A percentile compares a stretch with the other conserved stretches of the same genome.
Evolutionary conservation across 148 eudicot species (phyloP).

Genomic region (Rhododendron kiyosumense): DNA sequence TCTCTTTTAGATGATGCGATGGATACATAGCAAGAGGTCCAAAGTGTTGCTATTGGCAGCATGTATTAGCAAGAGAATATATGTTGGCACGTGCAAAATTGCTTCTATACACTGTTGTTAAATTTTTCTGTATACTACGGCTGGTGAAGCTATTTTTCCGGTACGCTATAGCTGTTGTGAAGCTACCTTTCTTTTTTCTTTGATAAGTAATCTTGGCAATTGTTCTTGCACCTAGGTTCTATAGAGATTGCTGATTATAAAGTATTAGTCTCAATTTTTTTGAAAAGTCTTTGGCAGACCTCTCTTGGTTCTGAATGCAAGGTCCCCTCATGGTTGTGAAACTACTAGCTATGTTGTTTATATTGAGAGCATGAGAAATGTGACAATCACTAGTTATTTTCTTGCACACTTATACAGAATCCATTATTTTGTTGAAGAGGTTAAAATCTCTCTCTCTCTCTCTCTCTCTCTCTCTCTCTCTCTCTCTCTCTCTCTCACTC

Average conservation of each 20-base stretch:
- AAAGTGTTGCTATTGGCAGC: not conserved
- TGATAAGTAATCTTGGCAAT: not conserved
- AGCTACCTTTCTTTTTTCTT: not conserved
- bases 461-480: too few species aligned
- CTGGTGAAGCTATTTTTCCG: not conserved
- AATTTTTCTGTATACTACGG: not conserved
- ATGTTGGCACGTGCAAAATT: not conserved
- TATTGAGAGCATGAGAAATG: not conserved
- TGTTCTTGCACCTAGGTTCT: not conserved
- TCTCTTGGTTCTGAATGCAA: not conserved
- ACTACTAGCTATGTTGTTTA: not conserved
- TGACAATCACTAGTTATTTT: not conserved
- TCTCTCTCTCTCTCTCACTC: too few species aligned
- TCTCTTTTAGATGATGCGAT: conserved; percentile 19
- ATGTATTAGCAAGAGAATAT: not conserved
- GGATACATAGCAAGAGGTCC: conserved; percentile 9
- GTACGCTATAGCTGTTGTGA: not conserved
- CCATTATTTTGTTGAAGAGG: not conserved
- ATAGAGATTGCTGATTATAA: not conserved
- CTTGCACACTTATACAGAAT: not conserved
- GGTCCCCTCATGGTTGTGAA: not conserved
- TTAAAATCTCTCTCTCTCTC: not conserved
- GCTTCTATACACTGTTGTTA: not conserved
- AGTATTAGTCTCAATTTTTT: not conserved
- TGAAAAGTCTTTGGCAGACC: not conserved